These are phyloP conservation scores for Neurospora hispaniola DNA, from an alignment of 495 filamentous ascomycete species.

Conservation along the genomic window DNA sequence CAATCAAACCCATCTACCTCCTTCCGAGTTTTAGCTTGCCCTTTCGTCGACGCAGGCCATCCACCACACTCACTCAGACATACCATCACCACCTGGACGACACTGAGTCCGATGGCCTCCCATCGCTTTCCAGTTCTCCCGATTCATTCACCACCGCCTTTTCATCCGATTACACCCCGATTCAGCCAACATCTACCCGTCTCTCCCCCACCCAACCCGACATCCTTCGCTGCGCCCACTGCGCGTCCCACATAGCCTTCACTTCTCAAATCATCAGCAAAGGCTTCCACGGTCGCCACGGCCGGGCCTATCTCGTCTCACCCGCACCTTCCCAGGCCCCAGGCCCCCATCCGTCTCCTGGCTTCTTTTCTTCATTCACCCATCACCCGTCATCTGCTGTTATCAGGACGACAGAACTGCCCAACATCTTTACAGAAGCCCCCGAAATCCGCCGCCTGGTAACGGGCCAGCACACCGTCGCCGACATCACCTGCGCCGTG, in stretches of 20 bases:
- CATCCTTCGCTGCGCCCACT: slow-evolving; percentile 61
- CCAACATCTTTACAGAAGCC: slow-evolving; percentile 38
- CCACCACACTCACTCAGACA: background rate
- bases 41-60: slow-evolving; percentile 27
- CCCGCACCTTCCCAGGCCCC: slow-evolving; percentile 17
- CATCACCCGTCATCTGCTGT: background rate
- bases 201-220: slow-evolving; percentile 28
- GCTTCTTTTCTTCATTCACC: background rate
- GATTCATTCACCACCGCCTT: slow-evolving; percentile 19
- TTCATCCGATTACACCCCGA: slow-evolving; percentile 1
- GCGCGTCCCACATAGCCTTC: slow-evolving; percentile 64
- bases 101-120: slow-evolving; percentile 1
- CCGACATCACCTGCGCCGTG: slow-evolving; percentile 42
- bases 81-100: background rate
- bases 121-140: slow-evolving; percentile 23
- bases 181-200: background rate
- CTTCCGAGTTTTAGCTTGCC: slow-evolving; percentile 36
- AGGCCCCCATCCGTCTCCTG: background rate
- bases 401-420: slow-evolving; percentile 19
- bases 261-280: slow-evolving; percentile 76
- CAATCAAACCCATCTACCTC: slow-evolving; percentile 39
- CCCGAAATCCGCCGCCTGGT: slow-evolving; percentile 63
- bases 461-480: slow-evolving; percentile 62
- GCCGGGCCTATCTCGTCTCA: slow-evolving; percentile 80
- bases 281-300: slow-evolving; percentile 89